phyloP scores from a whole-genome alignment of 2,329 filamentous ascomycete genomes.

The Alternaria conjuncta region DNA sequence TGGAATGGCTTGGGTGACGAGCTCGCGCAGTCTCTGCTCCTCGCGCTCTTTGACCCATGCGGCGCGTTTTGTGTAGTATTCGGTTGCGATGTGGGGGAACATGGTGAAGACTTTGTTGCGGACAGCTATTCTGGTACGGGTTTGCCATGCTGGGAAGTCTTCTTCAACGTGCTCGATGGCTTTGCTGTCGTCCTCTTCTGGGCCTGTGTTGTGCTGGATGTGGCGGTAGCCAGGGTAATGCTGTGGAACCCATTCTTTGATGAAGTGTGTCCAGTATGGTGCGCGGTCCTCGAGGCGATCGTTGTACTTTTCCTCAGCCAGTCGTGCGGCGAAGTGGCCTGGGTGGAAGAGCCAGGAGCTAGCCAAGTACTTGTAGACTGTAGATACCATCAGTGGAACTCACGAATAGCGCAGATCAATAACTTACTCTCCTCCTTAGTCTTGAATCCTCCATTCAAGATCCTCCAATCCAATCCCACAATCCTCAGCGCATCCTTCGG shows the following conservation, averaged over 20 bases:
- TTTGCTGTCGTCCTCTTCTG: background rate
- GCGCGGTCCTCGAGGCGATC: slow-evolving; percentile 22
- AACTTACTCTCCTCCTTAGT: slow-evolving; percentile 30
- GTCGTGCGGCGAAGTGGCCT: slow-evolving; percentile 27
- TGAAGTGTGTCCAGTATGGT: slow-evolving; percentile 25
- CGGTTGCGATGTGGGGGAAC: slow-evolving; percentile 19
- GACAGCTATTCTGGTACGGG: slow-evolving; percentile 15
- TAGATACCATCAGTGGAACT: background rate
- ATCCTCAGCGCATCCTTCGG: slow-evolving; percentile 26
- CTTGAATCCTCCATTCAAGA: slow-evolving; percentile 24
- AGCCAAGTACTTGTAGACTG: slow-evolving; percentile 33
- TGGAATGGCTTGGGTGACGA: slow-evolving; percentile 27
- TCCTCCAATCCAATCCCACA: slow-evolving; percentile 25
- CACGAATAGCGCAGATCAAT: background rate
- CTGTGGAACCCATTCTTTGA: slow-evolving; percentile 31
- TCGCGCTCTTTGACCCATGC: slow-evolving; percentile 22
- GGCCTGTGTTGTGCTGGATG: fast-evolving
- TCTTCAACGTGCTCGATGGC: background rate
- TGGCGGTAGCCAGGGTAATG: slow-evolving; percentile 20
- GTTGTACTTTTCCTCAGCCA: slow-evolving; percentile 26
- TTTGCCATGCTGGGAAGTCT: slow-evolving; percentile 27
- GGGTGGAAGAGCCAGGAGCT: slow-evolving; percentile 35
- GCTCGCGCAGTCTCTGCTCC: slow-evolving; percentile 22
- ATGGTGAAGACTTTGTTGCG: slow-evolving; percentile 31
- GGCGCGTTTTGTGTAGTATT: slow-evolving; percentile 30